A percentile compares a stretch with the other conserved stretches of the same genome.
These are phyloP conservation scores for Sarocladium oryzae DNA, from an alignment of 2,329 filamentous ascomycete species.

Conservation along the genomic window DNA sequence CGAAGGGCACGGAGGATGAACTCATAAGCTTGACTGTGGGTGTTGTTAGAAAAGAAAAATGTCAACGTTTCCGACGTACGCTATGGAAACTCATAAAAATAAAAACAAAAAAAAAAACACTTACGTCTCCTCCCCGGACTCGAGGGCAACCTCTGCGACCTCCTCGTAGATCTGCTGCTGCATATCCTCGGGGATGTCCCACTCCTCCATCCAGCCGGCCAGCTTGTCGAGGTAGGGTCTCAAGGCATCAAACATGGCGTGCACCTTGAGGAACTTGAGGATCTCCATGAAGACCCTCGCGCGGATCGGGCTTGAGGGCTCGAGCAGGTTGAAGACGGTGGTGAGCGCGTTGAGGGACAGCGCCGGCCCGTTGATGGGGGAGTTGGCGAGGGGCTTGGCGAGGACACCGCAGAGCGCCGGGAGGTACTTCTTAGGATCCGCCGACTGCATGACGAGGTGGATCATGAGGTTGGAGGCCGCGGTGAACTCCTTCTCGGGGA, in stretches of 20 bases:
- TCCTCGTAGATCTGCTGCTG: constrained; percentile 79
- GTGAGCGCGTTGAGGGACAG: constrained; percentile 86
- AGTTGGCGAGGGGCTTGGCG: constrained; percentile 76
- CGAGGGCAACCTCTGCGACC: constrained; percentile 72
- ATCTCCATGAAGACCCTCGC: constrained; percentile 90
- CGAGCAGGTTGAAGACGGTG: constrained; percentile 93
- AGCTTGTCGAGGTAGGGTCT: constrained; percentile 78
- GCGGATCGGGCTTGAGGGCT: constrained; percentile 67
- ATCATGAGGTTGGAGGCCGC: constrained; percentile 95
- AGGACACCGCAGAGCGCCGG: constrained; percentile 86
- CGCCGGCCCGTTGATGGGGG: constrained; percentile 75
- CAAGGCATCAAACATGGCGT: constrained; percentile 75
- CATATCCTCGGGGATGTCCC: constrained; percentile 77
- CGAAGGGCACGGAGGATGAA: constrained; percentile 58
- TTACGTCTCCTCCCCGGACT: constrained; percentile 70
- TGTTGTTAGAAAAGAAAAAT: no score
- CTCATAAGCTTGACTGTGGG: constrained; percentile 52
- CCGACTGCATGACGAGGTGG: constrained; percentile 82
- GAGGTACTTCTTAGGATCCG: constrained; percentile 79
- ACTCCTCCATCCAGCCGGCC: constrained; percentile 72
- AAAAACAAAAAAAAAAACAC: constrained; percentile 24
- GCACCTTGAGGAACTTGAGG: constrained; percentile 70
- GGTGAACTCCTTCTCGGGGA: constrained; percentile 94
- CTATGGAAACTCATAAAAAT: no score
- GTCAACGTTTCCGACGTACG: no score